Percentiles rank a stretch among this genome's conserved stretches.
Evolutionary conservation across 257 asterid genomes (phyloP).

Genomic region (Pogostemon cablin): DNA sequence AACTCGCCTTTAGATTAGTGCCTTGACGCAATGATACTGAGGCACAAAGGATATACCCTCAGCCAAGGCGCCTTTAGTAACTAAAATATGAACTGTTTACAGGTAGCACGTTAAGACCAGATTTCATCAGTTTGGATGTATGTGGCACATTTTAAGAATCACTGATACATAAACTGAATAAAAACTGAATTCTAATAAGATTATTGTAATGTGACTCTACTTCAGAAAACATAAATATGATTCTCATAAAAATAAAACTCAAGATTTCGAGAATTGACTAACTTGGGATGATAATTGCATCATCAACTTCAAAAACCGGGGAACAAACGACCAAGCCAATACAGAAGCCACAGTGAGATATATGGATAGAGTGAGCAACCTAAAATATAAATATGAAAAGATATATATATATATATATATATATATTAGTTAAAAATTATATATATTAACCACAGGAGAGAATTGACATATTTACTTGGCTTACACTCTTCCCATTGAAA

Average conservation of each 20-base stretch:
- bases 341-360: constrained; percentile 74
- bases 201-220: constrained; percentile 8
- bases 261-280: constrained; percentile 39
- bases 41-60: too few species aligned
- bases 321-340: constrained; percentile 84
- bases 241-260: constrained; percentile 11
- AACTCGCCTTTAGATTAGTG: too few species aligned
- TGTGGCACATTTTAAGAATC: constrained; percentile 6
- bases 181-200: background rate
- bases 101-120: constrained; percentile 13
- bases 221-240: constrained; percentile 2
- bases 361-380: constrained; percentile 68
- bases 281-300: constrained; percentile 82
- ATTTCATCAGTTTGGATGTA: constrained; percentile 1
- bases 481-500: constrained; percentile 90
- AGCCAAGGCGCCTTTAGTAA: too few species aligned
- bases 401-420: too few species aligned
- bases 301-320: constrained; percentile 88
- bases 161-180: background rate
- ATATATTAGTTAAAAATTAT: constrained; percentile 19
- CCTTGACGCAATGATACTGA: too few species aligned
- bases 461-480: constrained; percentile 32
- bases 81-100: background rate
- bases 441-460: constrained; percentile 15
- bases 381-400: constrained; percentile 40